These are phyloP conservation scores for Fusarium sublunatum DNA, from an alignment of 2,329 filamentous ascomycete genomes.

Conservation along the genomic window DNA sequence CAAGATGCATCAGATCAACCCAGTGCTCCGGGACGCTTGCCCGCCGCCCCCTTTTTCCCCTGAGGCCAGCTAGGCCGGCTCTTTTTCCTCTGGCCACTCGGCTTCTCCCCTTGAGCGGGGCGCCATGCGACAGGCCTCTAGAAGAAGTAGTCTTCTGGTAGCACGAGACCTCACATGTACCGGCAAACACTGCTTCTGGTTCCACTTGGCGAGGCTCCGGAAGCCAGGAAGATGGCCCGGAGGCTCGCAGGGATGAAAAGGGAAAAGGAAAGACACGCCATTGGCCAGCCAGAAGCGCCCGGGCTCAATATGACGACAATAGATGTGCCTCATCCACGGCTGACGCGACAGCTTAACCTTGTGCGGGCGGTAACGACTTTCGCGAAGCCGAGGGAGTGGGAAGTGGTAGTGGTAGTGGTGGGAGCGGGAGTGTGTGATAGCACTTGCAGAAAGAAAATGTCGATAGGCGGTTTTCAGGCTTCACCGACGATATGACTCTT, in stretches of 20 bases:
- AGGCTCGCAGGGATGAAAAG: constrained; percentile 30
- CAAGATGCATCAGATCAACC: constrained; percentile 48
- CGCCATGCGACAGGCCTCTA: constrained; percentile 45
- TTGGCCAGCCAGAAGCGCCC: constrained; percentile 40
- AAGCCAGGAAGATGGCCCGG: constrained; percentile 45
- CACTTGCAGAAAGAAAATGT: constrained; percentile 6
- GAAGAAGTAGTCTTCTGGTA: constrained; percentile 42
- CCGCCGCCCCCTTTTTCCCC: constrained; percentile 47
- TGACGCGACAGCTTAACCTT: constrained; percentile 39
- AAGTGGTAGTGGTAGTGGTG: constrained; percentile 4
- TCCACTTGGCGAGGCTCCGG: constrained; percentile 38
- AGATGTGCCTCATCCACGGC: constrained; percentile 38
- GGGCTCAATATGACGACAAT: constrained; percentile 43
- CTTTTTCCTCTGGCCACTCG: constrained; percentile 40
- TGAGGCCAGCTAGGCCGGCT: constrained; percentile 37
- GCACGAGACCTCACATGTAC: constrained; percentile 41
- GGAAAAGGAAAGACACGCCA: constrained; percentile 22
- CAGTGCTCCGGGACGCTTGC: constrained; percentile 47
- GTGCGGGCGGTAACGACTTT: constrained; percentile 23
- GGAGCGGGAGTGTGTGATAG: constrained; percentile 4
- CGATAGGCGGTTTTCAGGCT: constrained; percentile 34
- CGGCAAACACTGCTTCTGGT: constrained; percentile 35
- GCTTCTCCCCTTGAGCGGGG: constrained; percentile 46
- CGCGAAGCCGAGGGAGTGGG: constrained; percentile 24
- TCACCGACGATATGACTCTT: constrained; percentile 45